Base-by-base conservation (phyloP, 1,139 yeast species). In the Taphrina confusa region DNA sequence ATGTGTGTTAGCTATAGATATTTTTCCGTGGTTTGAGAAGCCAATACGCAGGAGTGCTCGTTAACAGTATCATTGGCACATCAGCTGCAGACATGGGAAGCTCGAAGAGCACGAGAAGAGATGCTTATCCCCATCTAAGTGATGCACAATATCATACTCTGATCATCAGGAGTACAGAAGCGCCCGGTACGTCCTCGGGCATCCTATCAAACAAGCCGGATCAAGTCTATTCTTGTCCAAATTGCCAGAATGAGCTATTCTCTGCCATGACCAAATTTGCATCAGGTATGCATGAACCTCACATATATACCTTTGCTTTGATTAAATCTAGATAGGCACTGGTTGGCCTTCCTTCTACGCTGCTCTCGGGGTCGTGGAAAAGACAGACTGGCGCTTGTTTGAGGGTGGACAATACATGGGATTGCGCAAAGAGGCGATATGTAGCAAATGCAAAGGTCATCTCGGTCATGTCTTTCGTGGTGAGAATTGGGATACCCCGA, bases 401-500 rank as follows among this genome's bases (percentile, higher is more conserved):
- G 49, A 31, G 23, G 33, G 12, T 9, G 57, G 57, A 4, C 27
- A n/a, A n/a, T 40, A 20, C 20, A 23, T 52, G 30, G 57, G 50
- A 12, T 6, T 25, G 8, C 47, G 57, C 64, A 87, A 83, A n/a
- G 98, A 92, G 71, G 90, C 91, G 84, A 78, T 86, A 64, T 92
- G 98, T 70, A 76, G 83, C 16, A 78, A 79, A n/a, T 92, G 98
- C 71, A 96, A 88, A 52, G 95, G 96, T 0, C 98, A 92, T 73
- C 74, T 92, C 67, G 98, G 98, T 1, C 98, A 92, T 73, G 85
- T 92, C 1, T 92, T 92, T 73, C 82, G 82, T 67, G 95, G 96
- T n/a, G 98, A 92, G 74, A 97, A 97, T 56, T 91, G 81, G 76
- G 75, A 80, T 42, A 87, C 83, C 11, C 97, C 97, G 4, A 89